Conservation (phyloP, 2,329 filamentous ascomycete species). For the Epicoccum sorghinum region DNA sequence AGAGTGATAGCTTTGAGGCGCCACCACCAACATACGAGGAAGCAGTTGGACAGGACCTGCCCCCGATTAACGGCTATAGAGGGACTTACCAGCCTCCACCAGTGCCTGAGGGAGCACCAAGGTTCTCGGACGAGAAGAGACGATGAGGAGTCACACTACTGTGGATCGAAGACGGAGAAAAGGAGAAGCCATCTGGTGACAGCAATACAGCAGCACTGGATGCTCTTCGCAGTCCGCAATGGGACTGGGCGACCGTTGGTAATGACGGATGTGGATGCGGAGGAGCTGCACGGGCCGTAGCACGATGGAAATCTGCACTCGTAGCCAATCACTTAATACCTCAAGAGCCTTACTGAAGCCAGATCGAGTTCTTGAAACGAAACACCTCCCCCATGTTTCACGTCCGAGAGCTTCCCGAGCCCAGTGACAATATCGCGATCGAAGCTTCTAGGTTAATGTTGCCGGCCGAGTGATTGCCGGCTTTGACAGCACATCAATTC, state of each 20-base stretch:
- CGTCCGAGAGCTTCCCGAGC: constrained; percentile 1
- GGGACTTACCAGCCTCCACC: constrained; percentile 65
- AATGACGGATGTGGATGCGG: constrained; percentile 17
- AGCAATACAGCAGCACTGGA: neutral
- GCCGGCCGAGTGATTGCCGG: constrained; percentile 14
- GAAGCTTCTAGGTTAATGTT: constrained; percentile 11
- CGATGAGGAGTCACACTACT: constrained; percentile 25
- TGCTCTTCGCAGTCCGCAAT: neutral
- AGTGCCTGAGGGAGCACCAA: constrained; percentile 43
- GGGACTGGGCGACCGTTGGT: constrained; percentile 9
- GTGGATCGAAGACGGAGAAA: constrained; percentile 1
- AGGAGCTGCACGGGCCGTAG: constrained; percentile 16
- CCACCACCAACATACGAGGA: constrained; percentile 97
- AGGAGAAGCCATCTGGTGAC: constrained; percentile 1
- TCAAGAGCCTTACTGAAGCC: constrained; percentile 23
- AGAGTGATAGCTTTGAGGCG: constrained; percentile 17
- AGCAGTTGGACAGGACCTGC: constrained; percentile 79
- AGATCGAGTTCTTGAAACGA: constrained; percentile 20
- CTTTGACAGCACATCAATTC: constrained; percentile 18
- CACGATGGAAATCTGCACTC: constrained; percentile 17
- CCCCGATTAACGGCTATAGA: constrained; percentile 73
- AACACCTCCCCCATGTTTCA: constrained; percentile 17
- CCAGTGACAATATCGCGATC: constrained; percentile 3
- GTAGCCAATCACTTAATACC: constrained; percentile 24
- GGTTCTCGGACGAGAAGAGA: constrained; percentile 47